A percentile compares a stretch with the other conserved stretches of the same genome.
These are phyloP conservation scores for Fragosphaeria purpurea DNA, from an alignment of 2,329 filamentous ascomycete genomes.

Conservation along the genomic window DNA sequence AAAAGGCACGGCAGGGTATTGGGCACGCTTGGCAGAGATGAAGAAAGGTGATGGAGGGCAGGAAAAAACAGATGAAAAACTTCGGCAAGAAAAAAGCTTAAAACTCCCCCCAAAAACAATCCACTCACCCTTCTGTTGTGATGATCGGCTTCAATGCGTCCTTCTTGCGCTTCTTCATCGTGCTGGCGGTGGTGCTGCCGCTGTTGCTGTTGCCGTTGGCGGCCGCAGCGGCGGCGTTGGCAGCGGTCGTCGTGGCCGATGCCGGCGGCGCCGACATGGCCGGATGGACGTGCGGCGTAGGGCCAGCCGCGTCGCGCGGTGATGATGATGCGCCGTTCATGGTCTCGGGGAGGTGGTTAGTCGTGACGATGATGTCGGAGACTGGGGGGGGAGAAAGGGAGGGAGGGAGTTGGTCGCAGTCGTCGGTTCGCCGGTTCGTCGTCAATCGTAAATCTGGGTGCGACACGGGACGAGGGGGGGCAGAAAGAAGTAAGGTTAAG, in stretches of 20 bases:
- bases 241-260: neutral
- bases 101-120: constrained; percentile 21
- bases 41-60: constrained; percentile 5
- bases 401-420: neutral
- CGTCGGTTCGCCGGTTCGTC: no score
- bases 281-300: constrained; percentile 4
- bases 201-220: constrained; percentile 1
- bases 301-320: constrained; percentile 1
- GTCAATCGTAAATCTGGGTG: no score
- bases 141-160: constrained; percentile 66
- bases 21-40: neutral
- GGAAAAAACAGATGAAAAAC: neutral
- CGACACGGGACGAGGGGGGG: no score
- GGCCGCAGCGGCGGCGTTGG: no score
- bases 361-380: neutral
- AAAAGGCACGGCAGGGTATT: no score
- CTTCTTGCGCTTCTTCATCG: constrained; percentile 62
- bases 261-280: constrained; percentile 3
- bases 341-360: constrained; percentile 1
- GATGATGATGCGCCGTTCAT: constrained; percentile 13
- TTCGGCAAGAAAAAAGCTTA: neutral
- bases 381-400: neutral
- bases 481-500: no score
- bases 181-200: constrained; percentile 1
- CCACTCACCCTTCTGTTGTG: constrained; percentile 47